Evolutionary conservation across 2,329 filamentous ascomycete species (phyloP), one percentile per base, ranked within the genome.

Genomic region (Exophiala mesophila): DNA sequence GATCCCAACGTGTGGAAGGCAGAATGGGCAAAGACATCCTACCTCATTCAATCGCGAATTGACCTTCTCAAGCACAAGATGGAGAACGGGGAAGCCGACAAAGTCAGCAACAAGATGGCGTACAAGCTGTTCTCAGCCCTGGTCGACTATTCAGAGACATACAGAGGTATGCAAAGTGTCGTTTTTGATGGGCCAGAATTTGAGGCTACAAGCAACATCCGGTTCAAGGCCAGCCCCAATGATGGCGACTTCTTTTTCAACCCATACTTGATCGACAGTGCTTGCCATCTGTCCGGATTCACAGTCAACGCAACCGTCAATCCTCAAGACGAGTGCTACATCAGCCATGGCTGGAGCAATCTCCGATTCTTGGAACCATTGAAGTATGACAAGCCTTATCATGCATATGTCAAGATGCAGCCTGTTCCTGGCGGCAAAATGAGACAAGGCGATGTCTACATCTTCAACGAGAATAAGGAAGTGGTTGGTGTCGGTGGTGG

Each of bases 351-450:
- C 26, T 80, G 77, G 77, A 71, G 71, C 36, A 74, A 71, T 3
- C 74, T 81, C 67, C 75, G 74, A 52, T 72, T 76, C 53, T 63
- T 76, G 31, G 71, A 72, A 57, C 65, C 68, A 47, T 64, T 77
- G 28, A 69, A 71, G 20, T 61, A 69, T 3, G 68, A 70, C 48
- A 69, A 70, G 55, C 73, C 71, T 44, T 79, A 80, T 55, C 71
- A 69, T 49, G 77, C 75, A 28, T 80, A 80, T 55, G 77, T 80
- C 39, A 73, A 76, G 56, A 81, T 81, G 77, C 72, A 78, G 49
- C 62, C 61, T 17, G 64, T 63, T 52, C 54, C 58, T 16, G 66
- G 70, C 47, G 50, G 52, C 41, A 76, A 77, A 51, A 70, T 77
- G 52, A 75, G 70, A 45, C 70, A 74, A 39, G 76, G 76, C 55